phyloP scores from a whole-genome alignment of 306 rosid species.

The Abrus pulchellus region DNA sequence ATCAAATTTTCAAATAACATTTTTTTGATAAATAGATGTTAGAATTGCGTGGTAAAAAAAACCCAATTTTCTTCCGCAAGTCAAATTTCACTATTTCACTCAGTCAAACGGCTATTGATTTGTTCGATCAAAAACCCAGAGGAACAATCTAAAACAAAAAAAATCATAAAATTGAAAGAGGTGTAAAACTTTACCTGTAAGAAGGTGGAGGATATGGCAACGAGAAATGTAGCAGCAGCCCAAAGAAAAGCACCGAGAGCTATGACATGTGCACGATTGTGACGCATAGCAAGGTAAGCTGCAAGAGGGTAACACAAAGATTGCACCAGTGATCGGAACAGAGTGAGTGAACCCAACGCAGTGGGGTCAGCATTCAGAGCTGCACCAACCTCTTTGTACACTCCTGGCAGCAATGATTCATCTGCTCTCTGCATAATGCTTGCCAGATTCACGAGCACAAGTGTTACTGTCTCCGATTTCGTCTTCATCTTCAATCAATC shows the following conservation, averaged over 20 bases:
- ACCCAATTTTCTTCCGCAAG: too few species aligned
- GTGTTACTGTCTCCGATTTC: constrained; percentile 69
- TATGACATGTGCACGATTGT: constrained; percentile 86
- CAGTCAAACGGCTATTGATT: too few species aligned
- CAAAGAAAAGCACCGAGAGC: constrained; percentile 92
- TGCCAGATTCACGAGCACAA: constrained; percentile 75
- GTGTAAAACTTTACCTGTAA: constrained; percentile 60
- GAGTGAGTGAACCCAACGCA: constrained; percentile 80
- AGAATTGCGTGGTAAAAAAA: too few species aligned
- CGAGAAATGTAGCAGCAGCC: constrained; percentile 94
- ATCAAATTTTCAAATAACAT: too few species aligned
- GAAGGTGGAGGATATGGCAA: constrained; percentile 88
- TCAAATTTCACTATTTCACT: too few species aligned
- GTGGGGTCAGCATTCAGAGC: constrained; percentile 84
- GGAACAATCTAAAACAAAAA: neutral
- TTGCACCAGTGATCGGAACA: constrained; percentile 81
- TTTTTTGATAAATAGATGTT: too few species aligned
- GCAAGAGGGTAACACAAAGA: constrained; percentile 80
- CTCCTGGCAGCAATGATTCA: constrained; percentile 81
- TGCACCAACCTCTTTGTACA: constrained; percentile 77
- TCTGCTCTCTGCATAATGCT: constrained; percentile 83
- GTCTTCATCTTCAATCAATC: constrained; percentile 39
- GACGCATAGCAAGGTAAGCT: constrained; percentile 72
- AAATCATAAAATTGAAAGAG: neutral
- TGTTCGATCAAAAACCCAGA: too few species aligned